Conservation (phyloP, 2,329 filamentous ascomycete species). For the Juglanconis juglandina region DNA sequence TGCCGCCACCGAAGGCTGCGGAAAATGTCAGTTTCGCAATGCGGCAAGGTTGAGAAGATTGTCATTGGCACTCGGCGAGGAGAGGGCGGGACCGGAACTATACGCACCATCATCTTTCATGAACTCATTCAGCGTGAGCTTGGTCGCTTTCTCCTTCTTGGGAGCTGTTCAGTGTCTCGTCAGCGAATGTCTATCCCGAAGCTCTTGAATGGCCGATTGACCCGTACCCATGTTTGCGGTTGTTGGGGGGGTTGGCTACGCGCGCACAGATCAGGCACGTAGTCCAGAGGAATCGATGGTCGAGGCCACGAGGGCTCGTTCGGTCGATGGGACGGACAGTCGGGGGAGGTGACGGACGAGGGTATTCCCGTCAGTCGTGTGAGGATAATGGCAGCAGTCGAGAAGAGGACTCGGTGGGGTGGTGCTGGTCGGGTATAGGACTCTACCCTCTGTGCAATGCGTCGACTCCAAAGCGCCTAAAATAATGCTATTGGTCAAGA, state of each 20-base stretch:
- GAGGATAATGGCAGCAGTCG: not conserved
- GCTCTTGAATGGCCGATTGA: conserved; percentile 17
- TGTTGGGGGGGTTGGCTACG: conserved; percentile 35
- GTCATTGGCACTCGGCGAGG: not conserved
- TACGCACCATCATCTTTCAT: conserved; percentile 83
- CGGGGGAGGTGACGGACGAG: not conserved
- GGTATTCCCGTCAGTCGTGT: not conserved
- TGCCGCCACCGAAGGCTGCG: conserved; percentile 59
- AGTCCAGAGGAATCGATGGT: conserved; percentile 7
- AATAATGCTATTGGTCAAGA: not conserved
- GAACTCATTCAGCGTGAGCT: conserved; percentile 97
- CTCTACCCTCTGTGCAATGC: not conserved
- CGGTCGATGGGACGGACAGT: not conserved
- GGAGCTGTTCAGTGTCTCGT: conserved; percentile 62
- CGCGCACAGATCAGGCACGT: conserved; percentile 36
- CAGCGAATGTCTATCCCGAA: conserved; percentile 34
- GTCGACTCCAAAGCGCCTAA: not conserved
- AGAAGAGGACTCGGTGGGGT: not conserved
- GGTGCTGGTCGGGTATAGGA: not conserved
- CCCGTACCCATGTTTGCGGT: conserved; percentile 60
- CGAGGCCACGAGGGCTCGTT: not conserved
- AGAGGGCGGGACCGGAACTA: conserved; percentile 19
- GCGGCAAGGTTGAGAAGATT: conserved; percentile 23
- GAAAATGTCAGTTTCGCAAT: conserved; percentile 24
- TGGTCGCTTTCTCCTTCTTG: conserved; percentile 89